These are phyloP conservation scores for Sugiyamaella pinicola DNA, from an alignment of 1,139 yeast genomes.

Conservation along the genomic window DNA sequence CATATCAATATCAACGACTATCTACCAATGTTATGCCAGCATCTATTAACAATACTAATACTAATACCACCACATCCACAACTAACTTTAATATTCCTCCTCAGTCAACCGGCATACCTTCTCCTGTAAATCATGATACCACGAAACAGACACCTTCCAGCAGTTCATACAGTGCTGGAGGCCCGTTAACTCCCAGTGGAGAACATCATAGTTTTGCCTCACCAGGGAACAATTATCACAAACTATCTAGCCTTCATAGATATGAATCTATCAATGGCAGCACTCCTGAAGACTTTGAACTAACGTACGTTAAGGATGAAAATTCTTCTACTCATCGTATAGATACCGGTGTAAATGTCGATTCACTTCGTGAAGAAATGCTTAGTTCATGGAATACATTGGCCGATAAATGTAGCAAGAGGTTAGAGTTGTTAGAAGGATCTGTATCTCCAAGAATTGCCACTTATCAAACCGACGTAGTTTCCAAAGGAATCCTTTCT, in stretches of 20 bases:
- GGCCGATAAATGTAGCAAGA: constrained; percentile 33
- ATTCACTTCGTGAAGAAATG: constrained; percentile 37
- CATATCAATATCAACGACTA: constrained; percentile 1
- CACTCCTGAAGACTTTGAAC: constrained; percentile 28
- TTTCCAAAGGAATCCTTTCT: constrained; percentile 40
- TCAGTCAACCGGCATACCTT: not conserved
- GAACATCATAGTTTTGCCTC: constrained; percentile 10
- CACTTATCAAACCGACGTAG: constrained; percentile 38
- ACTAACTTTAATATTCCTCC: not conserved
- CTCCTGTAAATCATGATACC: constrained; percentile 1
- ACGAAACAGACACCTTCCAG: constrained; percentile 1
- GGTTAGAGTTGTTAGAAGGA: constrained; percentile 33
- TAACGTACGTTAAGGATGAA: constrained; percentile 8
- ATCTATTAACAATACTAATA: not conserved
- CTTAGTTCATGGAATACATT: constrained; percentile 38
- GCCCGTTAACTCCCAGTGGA: constrained; percentile 17
- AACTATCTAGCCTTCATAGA: constrained; percentile 7
- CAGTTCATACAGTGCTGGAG: constrained; percentile 10
- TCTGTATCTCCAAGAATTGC: constrained; percentile 30
- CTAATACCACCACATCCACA: not conserved
- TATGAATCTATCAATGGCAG: constrained; percentile 27
- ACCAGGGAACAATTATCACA: not conserved
- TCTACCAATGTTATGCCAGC: not conserved
- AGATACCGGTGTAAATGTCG: constrained; percentile 33
- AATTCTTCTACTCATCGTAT: constrained; percentile 12